Conservation (phyloP, 1,284 basidiomycete species). For the Malassezia caprae region DNA sequence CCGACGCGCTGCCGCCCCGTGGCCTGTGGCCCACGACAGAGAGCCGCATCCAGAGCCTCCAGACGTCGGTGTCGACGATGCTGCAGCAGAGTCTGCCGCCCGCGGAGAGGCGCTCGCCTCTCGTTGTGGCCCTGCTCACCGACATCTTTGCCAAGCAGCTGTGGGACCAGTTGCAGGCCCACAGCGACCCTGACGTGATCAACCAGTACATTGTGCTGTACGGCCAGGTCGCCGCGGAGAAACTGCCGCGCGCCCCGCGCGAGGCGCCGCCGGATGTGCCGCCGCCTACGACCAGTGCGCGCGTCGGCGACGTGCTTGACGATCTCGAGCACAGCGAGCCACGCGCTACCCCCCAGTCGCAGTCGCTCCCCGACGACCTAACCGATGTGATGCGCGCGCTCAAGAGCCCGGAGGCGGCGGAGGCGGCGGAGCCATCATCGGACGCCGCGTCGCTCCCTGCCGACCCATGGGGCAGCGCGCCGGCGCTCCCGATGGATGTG, state of each 20-base stretch:
- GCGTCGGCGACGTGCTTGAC: not conserved
- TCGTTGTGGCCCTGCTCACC: slow-evolving; percentile 8
- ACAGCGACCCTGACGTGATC: slow-evolving; percentile 16
- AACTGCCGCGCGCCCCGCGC: not conserved
- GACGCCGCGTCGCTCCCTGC: not conserved
- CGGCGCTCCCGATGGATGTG: slow-evolving; percentile 13
- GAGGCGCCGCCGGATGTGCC: not conserved
- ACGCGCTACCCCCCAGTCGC: not conserved
- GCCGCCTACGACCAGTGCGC: not conserved
- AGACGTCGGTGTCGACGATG: slow-evolving; percentile 4
- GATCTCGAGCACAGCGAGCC: not conserved
- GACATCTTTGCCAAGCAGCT: slow-evolving; percentile 12
- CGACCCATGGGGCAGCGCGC: not conserved
- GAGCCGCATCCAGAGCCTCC: slow-evolving; percentile 14
- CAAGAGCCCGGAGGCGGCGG: not conserved
- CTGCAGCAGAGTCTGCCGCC: slow-evolving; percentile 11
- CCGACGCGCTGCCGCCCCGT: not conserved
- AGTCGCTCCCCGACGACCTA: not conserved
- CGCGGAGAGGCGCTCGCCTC: slow-evolving; percentile 5
- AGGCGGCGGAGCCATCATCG: not conserved
- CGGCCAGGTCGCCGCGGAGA: not conserved
- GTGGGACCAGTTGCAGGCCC: slow-evolving; percentile 5
- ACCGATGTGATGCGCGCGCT: not conserved
- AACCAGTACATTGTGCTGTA: slow-evolving; percentile 16
- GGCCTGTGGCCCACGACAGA: slow-evolving; percentile 8